A percentile compares a stretch with the other conserved stretches of the same genome.
Conservation (phyloP, 1,284 basidiomycete species). For the Microbotryum lychnidis-dioicae region DNA sequence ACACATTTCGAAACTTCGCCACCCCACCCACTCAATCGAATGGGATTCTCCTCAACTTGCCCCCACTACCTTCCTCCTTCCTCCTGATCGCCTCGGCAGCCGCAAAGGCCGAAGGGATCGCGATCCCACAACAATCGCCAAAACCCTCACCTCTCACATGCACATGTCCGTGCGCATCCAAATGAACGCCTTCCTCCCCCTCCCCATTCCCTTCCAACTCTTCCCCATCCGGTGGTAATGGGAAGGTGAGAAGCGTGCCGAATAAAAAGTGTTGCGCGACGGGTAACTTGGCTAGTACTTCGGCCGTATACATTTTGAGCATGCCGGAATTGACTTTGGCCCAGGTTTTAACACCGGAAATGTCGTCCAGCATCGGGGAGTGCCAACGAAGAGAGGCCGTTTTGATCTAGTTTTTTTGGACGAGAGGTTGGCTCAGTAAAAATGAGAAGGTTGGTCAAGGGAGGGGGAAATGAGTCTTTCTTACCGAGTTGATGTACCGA, state of each 20-base stretch:
- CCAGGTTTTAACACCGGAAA: constrained; percentile 94
- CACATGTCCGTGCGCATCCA: constrained; percentile 54
- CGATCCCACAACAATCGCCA: constrained; percentile 63
- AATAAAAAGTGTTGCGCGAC: constrained; percentile 96
- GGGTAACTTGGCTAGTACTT: constrained; percentile 90
- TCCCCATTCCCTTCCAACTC: constrained; percentile 41
- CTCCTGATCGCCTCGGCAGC: constrained; percentile 37
- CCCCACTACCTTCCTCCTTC: background rate
- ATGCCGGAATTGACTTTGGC: constrained; percentile 95
- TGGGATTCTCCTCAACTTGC: constrained; percentile 18
- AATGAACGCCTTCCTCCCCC: constrained; percentile 43
- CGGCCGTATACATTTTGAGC: constrained; percentile 95
- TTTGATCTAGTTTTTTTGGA: constrained; percentile 58
- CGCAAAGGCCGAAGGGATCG: constrained; percentile 44
- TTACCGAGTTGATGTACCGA: constrained; percentile 86
- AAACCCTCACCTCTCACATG: constrained; percentile 58
- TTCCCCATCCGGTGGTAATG: constrained; percentile 32
- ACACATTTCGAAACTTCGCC: too few relatives aligned
- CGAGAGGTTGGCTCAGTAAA: background rate
- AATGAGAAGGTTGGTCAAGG: background rate
- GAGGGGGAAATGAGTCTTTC: constrained; percentile 33
- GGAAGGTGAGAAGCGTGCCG: constrained; percentile 70
- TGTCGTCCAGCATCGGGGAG: constrained; percentile 98
- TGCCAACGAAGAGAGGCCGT: constrained; percentile 95
- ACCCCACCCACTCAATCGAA: constrained; percentile 23